Evolutionary conservation across 352 stramenopile species (phyloP).

Genomic region (Pythium dissotocum): DNA sequence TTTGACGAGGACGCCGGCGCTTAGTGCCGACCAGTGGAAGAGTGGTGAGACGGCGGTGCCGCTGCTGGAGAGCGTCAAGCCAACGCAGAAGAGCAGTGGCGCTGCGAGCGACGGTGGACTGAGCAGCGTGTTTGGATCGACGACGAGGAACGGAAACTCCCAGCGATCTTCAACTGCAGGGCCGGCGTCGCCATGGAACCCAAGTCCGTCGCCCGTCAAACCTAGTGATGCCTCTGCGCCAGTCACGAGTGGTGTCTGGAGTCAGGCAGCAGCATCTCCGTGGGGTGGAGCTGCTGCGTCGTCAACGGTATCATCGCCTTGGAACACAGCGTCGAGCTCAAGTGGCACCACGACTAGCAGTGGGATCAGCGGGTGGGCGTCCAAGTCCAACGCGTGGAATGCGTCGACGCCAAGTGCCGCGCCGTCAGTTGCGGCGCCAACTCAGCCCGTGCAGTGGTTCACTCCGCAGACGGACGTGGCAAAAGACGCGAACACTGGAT

Average conservation of each 20-base stretch:
- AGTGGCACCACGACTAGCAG: background rate
- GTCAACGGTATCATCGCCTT: conserved; percentile 7
- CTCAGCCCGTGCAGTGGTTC: conserved; percentile 23
- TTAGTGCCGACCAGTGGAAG: conserved; percentile 47
- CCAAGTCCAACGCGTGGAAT: conserved; percentile 35
- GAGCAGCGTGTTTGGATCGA: conserved; percentile 44
- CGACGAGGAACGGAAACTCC: no score
- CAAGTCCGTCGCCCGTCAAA: background rate
- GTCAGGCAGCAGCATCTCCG: background rate
- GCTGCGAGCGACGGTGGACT: background rate
- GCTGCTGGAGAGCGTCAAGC: conserved; percentile 36
- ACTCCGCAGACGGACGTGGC: conserved; percentile 3
- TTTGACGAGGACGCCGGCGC: conserved; percentile 34
- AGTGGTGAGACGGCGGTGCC: conserved; percentile 46
- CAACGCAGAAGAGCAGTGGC: conserved; percentile 14
- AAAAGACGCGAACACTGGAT: background rate
- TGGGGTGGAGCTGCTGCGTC: background rate
- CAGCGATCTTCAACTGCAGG: background rate
- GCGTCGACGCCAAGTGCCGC: conserved; percentile 4
- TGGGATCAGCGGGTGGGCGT: conserved; percentile 17
- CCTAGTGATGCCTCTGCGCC: background rate
- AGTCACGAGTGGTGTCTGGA: background rate
- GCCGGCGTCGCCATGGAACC: conserved; percentile 2
- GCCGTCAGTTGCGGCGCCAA: conserved; percentile 4
- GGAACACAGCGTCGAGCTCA: background rate